A percentile compares a stretch with the other conserved stretches of the same genome.
These are phyloP conservation scores for Sporothrix luriei DNA, from an alignment of 2,329 filamentous ascomycete genomes.

Conservation along the genomic window DNA sequence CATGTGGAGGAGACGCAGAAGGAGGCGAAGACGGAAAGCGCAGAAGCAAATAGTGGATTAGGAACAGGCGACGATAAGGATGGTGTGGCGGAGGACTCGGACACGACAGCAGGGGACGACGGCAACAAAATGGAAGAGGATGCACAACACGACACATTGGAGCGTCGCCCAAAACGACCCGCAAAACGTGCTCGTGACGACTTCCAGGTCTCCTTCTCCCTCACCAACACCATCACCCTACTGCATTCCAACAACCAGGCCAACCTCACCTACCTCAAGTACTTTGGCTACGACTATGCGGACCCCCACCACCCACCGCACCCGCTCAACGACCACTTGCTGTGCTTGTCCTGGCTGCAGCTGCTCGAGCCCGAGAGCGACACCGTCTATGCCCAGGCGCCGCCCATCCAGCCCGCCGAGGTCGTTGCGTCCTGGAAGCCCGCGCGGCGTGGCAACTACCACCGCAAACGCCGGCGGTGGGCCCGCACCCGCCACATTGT, in stretches of 20 bases:
- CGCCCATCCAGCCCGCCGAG: slow-evolving; percentile 60
- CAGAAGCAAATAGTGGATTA: not conserved
- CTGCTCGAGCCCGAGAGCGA: slow-evolving; percentile 77
- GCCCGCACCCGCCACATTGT: slow-evolving; percentile 71
- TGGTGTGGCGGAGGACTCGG: not conserved
- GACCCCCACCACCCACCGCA: slow-evolving; percentile 68
- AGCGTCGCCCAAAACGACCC: slow-evolving; percentile 13
- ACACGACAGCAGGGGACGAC: not conserved
- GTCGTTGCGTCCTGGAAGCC: slow-evolving; percentile 73
- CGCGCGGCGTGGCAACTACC: slow-evolving; percentile 80
- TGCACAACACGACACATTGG: not conserved
- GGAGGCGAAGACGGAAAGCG: not conserved
- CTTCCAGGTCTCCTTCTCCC: slow-evolving; percentile 66
- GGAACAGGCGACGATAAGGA: not conserved
- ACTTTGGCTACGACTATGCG: slow-evolving; percentile 80
- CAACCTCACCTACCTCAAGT: slow-evolving; percentile 83
- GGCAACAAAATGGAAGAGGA: not conserved
- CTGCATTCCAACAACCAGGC: slow-evolving; percentile 82
- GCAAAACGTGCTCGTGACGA: slow-evolving; percentile 47
- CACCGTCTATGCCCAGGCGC: slow-evolving; percentile 68
- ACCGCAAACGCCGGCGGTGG: slow-evolving; percentile 86
- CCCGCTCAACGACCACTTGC: slow-evolving; percentile 78
- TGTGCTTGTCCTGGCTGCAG: slow-evolving; percentile 89
- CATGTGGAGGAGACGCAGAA: not conserved
- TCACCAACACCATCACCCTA: slow-evolving; percentile 75